Evolutionary conservation across 768 basidiomycete species (phyloP).

Genomic region (Serendipita sp.): DNA sequence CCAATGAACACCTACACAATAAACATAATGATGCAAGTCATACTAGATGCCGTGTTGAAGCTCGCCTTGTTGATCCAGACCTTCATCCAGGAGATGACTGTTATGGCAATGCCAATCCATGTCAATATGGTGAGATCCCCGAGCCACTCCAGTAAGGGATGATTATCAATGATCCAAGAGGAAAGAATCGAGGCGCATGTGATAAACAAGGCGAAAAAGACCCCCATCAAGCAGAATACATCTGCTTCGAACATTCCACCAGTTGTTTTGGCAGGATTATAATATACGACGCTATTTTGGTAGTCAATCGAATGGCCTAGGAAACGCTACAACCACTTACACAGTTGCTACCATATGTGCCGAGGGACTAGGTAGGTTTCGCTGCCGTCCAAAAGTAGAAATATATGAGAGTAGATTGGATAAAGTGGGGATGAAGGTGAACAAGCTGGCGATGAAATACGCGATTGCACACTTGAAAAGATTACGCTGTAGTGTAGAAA

Average conservation of each 20-base stretch:
- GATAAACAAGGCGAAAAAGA: conserved; percentile 54
- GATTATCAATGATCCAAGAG: conserved; percentile 63
- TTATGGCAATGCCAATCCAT: conserved; percentile 77
- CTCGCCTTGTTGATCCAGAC: conserved; percentile 78
- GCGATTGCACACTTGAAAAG: conserved; percentile 84
- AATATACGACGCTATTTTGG: conserved; percentile 54
- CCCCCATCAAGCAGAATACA: conserved; percentile 54
- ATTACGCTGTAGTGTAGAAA: conserved; percentile 35
- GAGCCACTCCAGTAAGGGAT: conserved; percentile 53
- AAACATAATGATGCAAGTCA: conserved; percentile 52
- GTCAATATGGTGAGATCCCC: conserved; percentile 57
- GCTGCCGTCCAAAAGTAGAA: conserved; percentile 20
- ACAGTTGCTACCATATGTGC: conserved; percentile 89
- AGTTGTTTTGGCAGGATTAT: conserved; percentile 82
- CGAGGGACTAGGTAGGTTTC: conserved; percentile 50
- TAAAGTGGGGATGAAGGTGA: conserved; percentile 73
- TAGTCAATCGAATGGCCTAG: background rate
- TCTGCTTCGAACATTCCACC: conserved; percentile 90
- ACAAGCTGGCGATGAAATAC: conserved; percentile 78
- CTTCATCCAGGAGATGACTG: conserved; percentile 76
- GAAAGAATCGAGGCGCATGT: conserved; percentile 60
- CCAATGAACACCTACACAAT: conserved; percentile 39
- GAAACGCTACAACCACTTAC: conserved; percentile 29
- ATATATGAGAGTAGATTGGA: conserved; percentile 52
- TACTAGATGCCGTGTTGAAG: conserved; percentile 58